A percentile compares a stretch with the other conserved stretches of the same genome.
Conservation (phyloP, 345 rosid genomes). For the Brassica juncea region DNA sequence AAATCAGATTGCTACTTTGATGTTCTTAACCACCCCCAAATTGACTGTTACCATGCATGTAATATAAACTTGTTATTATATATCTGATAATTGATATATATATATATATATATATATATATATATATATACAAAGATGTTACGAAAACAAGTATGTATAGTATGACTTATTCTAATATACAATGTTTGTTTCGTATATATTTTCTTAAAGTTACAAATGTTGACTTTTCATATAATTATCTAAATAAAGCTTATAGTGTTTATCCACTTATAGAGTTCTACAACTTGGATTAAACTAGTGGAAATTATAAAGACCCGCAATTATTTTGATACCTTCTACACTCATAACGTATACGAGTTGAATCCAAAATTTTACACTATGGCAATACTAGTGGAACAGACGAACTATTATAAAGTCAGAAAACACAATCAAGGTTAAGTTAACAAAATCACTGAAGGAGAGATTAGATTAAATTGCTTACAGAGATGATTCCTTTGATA, state of each 20-base stretch:
- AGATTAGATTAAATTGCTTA: constrained; percentile 13
- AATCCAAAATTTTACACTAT: not conserved
- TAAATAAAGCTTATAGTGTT: not conserved
- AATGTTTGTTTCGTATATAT: not conserved
- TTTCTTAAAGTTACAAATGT: not conserved
- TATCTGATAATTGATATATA: not conserved
- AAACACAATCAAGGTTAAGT: not conserved
- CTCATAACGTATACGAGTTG: not conserved
- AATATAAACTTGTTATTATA: not conserved
- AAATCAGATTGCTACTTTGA: not conserved
- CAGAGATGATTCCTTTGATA: constrained; percentile 59
- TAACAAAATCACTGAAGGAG: not conserved
- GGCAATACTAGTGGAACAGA: not conserved
- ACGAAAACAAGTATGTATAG: not conserved
- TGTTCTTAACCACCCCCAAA: not conserved
- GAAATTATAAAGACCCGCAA: not conserved
- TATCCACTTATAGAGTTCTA: not conserved
- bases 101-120: no score
- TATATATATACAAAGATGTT: not conserved
- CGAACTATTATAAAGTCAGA: not conserved
- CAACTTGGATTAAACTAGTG: not conserved
- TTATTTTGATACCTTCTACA: not conserved
- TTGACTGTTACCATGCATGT: not conserved
- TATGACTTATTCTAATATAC: not conserved
- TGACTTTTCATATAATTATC: not conserved